Base-by-base conservation (phyloP, 495 filamentous ascomycete species). In the Podospora pseudopauciseta region DNA sequence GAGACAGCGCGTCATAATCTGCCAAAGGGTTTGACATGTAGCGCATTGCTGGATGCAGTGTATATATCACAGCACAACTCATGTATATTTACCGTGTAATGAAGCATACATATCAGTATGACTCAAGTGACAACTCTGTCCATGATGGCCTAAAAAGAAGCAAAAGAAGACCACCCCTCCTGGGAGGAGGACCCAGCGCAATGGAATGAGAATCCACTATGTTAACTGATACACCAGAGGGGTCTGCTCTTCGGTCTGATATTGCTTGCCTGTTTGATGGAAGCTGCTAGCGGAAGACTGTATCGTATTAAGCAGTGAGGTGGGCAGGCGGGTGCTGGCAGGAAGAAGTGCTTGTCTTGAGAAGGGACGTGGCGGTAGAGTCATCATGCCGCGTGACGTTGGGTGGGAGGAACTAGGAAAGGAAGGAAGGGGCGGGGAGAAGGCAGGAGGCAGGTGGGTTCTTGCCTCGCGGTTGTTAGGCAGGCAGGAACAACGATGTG, bases 181-280 rank as follows among this genome's bases (percentile, higher is more conserved):
- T n/a, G 61, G 61, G 61, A 63, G 32, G 49, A 30, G 61, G 49
- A 63, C 61, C 61, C 61, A n/a, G 61, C 61, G 61, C 61, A 63
- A 63, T 34, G 61, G 61, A 63, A 63, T 63, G 61, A 63, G 61
- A 63, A 63, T 63, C 61, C 61, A 32, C 61, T 63, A 63, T 63
- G 61, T 63, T 63, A 63, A 63, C 61, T 34, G 61, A 63, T 63
- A 63, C 61, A 63, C 61, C 61, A 63, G 32, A 49, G 19, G 32
- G 61, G 61, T 63, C 23, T 61, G 26, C 26, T 62, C n/a, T 58
- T 58, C 55, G 23, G 55, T 58, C 39, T 16, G 7, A 20, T 9
- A 9, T 26, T 26, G n/a, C 30, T 26, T 58, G 55, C 16, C 32
- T 63, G 28, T 32, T 63, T 63, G 61, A 39, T 63, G 61, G 61